Evolutionary conservation across 1,139 yeast species (phyloP).

Genomic region (Eremothecium gossypii): DNA sequence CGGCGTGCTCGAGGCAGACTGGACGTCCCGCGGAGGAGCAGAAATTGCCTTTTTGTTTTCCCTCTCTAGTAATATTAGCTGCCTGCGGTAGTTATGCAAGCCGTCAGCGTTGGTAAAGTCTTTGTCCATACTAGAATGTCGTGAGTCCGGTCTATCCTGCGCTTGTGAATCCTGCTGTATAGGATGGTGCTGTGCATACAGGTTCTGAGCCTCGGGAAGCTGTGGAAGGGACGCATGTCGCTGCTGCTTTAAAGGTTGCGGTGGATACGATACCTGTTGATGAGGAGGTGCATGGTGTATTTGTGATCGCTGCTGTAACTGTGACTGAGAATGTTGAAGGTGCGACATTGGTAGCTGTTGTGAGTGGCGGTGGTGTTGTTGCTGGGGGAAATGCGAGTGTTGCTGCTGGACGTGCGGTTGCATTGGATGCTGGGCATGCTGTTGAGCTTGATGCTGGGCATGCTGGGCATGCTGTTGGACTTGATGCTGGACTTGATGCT

Average conservation of each 20-base stretch:
- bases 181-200: constrained; percentile 11
- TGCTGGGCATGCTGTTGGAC: background rate
- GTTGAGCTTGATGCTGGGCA: background rate
- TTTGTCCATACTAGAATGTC: constrained; percentile 7
- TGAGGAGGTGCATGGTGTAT: constrained; percentile 14
- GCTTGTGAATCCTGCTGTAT: constrained; percentile 1
- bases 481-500: background rate
- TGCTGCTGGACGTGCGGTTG: constrained; percentile 4
- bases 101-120: constrained; percentile 28
- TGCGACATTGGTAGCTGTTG: constrained; percentile 13
- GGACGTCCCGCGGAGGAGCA: background rate
- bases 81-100: constrained; percentile 68
- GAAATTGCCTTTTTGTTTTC: constrained; percentile 44
- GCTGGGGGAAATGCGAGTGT: constrained; percentile 19
- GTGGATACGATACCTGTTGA: constrained; percentile 18
- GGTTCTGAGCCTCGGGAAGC: constrained; percentile 8
- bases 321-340: constrained; percentile 12
- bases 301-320: constrained; percentile 10
- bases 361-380: constrained; percentile 29
- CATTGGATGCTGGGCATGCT: background rate
- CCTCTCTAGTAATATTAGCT: constrained; percentile 59
- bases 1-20: constrained; percentile 8
- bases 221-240: constrained; percentile 18
- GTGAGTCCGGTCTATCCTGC: constrained; percentile 2
- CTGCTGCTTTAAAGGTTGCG: constrained; percentile 17